Evolutionary conservation across 1,139 yeast species (phyloP).

Genomic region (Debaryomycetaceae sp.): DNA sequence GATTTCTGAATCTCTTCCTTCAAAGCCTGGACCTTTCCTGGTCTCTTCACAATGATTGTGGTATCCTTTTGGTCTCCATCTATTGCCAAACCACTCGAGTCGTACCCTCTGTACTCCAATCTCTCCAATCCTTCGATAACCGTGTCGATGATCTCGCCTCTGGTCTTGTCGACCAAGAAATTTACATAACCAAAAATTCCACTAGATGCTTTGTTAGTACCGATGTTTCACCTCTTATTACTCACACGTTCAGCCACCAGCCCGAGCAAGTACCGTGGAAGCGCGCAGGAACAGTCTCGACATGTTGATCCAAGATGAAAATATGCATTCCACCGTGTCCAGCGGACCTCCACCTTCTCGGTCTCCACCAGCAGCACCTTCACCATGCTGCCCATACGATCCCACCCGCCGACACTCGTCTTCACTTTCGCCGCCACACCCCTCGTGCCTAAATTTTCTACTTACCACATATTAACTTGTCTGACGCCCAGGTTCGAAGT

Average conservation of each 20-base stretch:
- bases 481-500: neutral
- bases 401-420: no score
- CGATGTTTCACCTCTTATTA: neutral
- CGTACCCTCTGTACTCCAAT: constrained; percentile 97
- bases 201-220: constrained; percentile 37
- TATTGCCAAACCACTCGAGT: constrained; percentile 93
- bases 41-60: constrained; percentile 66
- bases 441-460: neutral
- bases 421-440: no score
- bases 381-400: no score
- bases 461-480: neutral
- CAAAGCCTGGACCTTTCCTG: constrained; percentile 87
- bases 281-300: no score
- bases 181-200: constrained; percentile 99
- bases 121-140: constrained; percentile 89
- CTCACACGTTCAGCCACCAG: no score
- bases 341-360: neutral
- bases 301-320: neutral
- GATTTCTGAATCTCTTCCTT: constrained; percentile 61
- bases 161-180: constrained; percentile 84
- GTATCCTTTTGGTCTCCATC: constrained; percentile 70
- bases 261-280: no score
- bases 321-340: neutral
- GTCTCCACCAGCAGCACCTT: neutral
- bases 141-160: constrained; percentile 90